Evolutionary conservation across 2,329 filamentous ascomycete genomes (phyloP).

Genomic region (Pezicula neosporulosa): DNA sequence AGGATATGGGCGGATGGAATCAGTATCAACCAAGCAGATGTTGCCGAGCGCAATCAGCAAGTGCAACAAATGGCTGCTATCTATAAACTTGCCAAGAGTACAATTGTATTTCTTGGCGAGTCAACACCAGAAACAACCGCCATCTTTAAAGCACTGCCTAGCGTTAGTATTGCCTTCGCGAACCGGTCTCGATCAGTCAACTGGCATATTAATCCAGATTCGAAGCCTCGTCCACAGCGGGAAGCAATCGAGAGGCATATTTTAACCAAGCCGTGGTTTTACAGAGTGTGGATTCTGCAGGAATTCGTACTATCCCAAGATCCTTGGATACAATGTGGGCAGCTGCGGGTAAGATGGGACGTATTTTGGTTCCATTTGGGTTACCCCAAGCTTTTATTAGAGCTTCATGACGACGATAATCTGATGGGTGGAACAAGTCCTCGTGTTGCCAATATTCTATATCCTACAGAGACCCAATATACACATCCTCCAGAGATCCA

Average conservation of each 20-base stretch:
- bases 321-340: conserved; percentile 6
- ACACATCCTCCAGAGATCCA: too few relatives aligned
- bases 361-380: not conserved
- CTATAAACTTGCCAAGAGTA: not conserved
- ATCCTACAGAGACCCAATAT: too few relatives aligned
- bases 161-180: too few relatives aligned
- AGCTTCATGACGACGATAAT: too few relatives aligned
- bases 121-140: not conserved
- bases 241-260: not conserved
- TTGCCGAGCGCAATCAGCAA: conserved; percentile 10
- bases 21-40: conserved; percentile 12
- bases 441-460: too few relatives aligned
- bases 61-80: conserved; percentile 9
- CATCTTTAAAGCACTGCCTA: not conserved
- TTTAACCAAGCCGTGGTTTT: conserved; percentile 2
- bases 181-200: not conserved
- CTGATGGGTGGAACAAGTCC: too few relatives aligned
- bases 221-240: not conserved
- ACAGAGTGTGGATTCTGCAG: conserved; percentile 7
- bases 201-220: not conserved
- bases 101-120: conserved; percentile 5
- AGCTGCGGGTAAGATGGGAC: conserved; percentile 1
- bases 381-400: too few relatives aligned
- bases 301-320: conserved; percentile 6
- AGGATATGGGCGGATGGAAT: conserved; percentile 2